Evolutionary conservation across 2,329 filamentous ascomycete genomes (phyloP), one percentile per base, ranked within the genome.

Genomic region (Acephala macrosclerotiorum): DNA sequence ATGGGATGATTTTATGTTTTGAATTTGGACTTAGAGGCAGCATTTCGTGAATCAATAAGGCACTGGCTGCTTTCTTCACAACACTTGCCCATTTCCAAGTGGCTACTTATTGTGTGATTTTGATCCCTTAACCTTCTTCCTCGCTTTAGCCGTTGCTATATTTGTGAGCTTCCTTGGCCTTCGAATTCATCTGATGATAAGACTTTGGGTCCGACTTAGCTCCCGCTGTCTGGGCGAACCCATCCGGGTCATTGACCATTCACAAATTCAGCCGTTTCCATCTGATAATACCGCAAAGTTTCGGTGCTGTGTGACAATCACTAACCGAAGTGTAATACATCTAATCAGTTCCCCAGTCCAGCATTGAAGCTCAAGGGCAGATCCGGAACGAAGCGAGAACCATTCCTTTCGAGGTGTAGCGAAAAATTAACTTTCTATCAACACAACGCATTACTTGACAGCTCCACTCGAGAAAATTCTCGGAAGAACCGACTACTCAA

Each of bases 341-440:
- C 22, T 11, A 33, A n/a, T 29, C 49, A 18, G 5, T 14, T 26
- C 25, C 49, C 25, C 12, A 12, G 26, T 53, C 12, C 33, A 53
- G n/a, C n/a, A 26, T 12, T 3, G 29, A 26, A 25, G 38, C 40
- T 33, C 29, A 33, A 9, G 29, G 36, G 22, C 20, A 36, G 3
- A 9, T 22, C 55, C 45, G 45, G 38, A 57, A 56, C 26, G 33
- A 47, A 62, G 42, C 55, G 60, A 55, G 7, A 2, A 25, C 11
- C n/a, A 49, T 2, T 6, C 45, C 36, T n/a, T 22, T 55, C 26
- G 25, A 35, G 29, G 1, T n/a, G 26, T 29, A 40, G 33, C 18
- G 49, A 61, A 35, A n/a, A n/a, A 40, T 29, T 22, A 20, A 45
- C 36, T n/a, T 61, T 53, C 29, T 20, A 53, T 53, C 58, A 14